Percentiles rank a stretch among this genome's conserved stretches.
phyloP scores from a whole-genome alignment of 2,329 filamentous ascomycete genomes.

The Podosphaera fusca region DNA sequence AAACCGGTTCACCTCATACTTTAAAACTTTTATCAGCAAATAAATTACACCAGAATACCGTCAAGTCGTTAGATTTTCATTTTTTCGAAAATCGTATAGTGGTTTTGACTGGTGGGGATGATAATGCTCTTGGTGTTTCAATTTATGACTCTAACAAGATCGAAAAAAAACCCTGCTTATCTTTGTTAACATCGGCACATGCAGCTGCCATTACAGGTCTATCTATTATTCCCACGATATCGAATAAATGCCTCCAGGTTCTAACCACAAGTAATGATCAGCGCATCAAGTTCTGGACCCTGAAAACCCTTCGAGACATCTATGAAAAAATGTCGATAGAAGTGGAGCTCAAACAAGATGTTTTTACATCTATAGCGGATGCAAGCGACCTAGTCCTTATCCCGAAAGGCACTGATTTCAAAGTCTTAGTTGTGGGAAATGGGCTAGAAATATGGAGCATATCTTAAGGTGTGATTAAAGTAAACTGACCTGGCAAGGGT shows the following conservation, averaged over 20 bases:
- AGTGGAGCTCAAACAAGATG: background rate
- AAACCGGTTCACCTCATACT: background rate
- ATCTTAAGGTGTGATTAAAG: too few species aligned
- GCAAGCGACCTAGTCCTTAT: background rate
- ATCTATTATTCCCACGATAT: slow-evolving; percentile 13
- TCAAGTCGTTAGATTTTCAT: slow-evolving; percentile 39
- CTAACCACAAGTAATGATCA: slow-evolving; percentile 37
- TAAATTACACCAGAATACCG: slow-evolving; percentile 54
- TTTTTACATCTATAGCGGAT: slow-evolving; percentile 1
- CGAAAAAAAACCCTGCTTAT: background rate
- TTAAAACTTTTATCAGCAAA: slow-evolving; percentile 9
- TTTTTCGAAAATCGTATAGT: slow-evolving; percentile 19
- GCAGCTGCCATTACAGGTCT: slow-evolving; percentile 46
- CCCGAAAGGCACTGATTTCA: background rate
- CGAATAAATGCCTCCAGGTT: slow-evolving; percentile 9
- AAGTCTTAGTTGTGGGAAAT: background rate
- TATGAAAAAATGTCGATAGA: background rate
- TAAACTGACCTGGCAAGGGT: too few species aligned
- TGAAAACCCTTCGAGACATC: slow-evolving; percentile 20
- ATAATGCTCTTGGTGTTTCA: slow-evolving; percentile 51
- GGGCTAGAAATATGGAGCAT: background rate
- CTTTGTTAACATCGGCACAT: slow-evolving; percentile 33
- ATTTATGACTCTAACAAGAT: slow-evolving; percentile 13
- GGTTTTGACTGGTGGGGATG: slow-evolving; percentile 64
- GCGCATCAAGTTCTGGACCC: slow-evolving; percentile 22